Evolutionary conservation across 805 yeast species (phyloP).

Genomic region (Danielia reshetovae): DNA sequence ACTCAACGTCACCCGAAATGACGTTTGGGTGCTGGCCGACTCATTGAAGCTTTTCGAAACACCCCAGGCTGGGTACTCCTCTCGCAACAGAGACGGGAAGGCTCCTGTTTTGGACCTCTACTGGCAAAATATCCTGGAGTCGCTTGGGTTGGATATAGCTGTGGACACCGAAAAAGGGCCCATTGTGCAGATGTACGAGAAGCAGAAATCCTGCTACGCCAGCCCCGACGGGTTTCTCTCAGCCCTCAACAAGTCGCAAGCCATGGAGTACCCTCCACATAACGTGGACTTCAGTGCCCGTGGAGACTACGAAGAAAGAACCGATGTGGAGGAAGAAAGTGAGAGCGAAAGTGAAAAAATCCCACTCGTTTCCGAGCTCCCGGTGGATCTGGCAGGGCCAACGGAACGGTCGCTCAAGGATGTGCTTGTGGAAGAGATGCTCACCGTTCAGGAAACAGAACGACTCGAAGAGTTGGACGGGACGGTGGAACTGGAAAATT

Average conservation of each 20-base stretch:
- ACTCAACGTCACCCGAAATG: conserved; percentile 6
- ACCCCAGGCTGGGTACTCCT: conserved; percentile 7
- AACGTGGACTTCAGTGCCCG: conserved; percentile 3
- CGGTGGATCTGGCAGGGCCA: not conserved
- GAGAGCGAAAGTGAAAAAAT: not conserved
- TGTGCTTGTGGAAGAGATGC: conserved; percentile 1
- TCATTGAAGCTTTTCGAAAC: conserved; percentile 13
- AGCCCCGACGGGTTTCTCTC: not conserved
- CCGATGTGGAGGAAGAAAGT: not conserved
- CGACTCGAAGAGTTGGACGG: not conserved
- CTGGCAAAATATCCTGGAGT: conserved; percentile 6
- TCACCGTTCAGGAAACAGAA: not conserved
- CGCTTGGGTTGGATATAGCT: conserved; percentile 4
- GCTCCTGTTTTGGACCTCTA: conserved; percentile 8
- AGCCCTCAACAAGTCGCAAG: not conserved
- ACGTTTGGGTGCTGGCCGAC: conserved; percentile 11
- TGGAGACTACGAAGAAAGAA: not conserved
- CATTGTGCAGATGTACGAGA: not conserved
- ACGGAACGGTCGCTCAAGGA: not conserved
- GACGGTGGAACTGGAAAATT: too few species aligned
- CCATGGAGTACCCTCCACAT: not conserved
- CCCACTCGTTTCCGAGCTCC: not conserved
- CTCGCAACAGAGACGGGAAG: conserved; percentile 9
- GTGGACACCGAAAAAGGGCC: too few species aligned
- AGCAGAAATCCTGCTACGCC: not conserved